These are phyloP conservation scores for Pleurotus citrinopileatus DNA, from an alignment of 768 basidiomycete genomes.

Conservation along the genomic window DNA sequence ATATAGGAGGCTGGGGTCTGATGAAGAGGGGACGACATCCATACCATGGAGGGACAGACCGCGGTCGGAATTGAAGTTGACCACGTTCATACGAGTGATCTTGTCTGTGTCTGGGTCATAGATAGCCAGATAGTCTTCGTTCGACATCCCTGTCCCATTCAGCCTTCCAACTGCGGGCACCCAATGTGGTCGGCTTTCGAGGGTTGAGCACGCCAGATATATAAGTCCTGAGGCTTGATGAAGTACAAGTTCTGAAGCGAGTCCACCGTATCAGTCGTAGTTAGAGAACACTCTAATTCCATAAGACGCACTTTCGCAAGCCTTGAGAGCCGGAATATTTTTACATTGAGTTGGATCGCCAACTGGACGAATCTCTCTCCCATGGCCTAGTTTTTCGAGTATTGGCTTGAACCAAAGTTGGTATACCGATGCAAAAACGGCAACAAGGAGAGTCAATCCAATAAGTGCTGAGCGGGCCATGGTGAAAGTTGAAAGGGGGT, in stretches of 20 bases:
- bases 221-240: constrained; percentile 39
- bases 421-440: constrained; percentile 42
- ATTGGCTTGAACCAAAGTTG: constrained; percentile 45
- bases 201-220: constrained; percentile 48
- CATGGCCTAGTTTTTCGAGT: constrained; percentile 39
- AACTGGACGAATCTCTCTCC: constrained; percentile 39
- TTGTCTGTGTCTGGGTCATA: constrained; percentile 34
- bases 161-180: constrained; percentile 30
- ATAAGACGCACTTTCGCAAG: constrained; percentile 57
- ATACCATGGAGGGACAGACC: constrained; percentile 48
- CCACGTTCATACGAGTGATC: constrained; percentile 31
- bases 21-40: constrained; percentile 41
- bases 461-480: neutral
- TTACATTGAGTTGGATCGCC: constrained; percentile 48
- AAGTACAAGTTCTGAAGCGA: constrained; percentile 36
- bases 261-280: neutral
- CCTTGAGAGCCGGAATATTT: constrained; percentile 50
- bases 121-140: constrained; percentile 40
- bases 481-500: too few relatives aligned
- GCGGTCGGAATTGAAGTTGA: constrained; percentile 23
- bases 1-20: constrained; percentile 36
- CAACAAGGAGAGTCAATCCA: constrained; percentile 14
- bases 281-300: neutral
- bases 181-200: constrained; percentile 32
- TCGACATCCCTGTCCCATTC: constrained; percentile 25